A percentile compares a stretch with the other conserved stretches of the same genome.
Conservation (phyloP, 441 rosid genomes). For the Aleurites moluccanus region DNA sequence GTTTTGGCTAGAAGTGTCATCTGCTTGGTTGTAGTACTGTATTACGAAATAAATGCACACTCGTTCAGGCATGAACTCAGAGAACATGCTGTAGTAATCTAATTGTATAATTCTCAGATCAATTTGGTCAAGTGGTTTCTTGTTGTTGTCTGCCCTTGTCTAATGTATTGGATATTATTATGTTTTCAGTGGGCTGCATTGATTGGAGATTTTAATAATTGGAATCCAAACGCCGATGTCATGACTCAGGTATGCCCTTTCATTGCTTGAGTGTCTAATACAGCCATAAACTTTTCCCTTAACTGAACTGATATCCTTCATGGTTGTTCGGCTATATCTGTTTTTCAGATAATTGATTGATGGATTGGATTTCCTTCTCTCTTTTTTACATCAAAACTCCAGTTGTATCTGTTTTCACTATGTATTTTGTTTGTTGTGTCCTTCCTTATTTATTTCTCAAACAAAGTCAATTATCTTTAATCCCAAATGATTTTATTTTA, state of each 20-base stretch:
- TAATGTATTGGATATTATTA: constrained; percentile 19
- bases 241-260: constrained; percentile 69
- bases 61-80: not conserved
- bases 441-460: not conserved
- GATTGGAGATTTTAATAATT: constrained; percentile 95
- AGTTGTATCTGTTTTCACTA: not conserved
- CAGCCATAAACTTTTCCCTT: not conserved
- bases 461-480: not conserved
- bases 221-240: constrained; percentile 86
- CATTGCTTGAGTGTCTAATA: not conserved
- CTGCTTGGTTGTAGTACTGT: not conserved
- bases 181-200: constrained; percentile 81
- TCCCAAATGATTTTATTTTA: not conserved
- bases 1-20: constrained; percentile 17
- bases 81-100: not conserved
- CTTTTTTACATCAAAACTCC: not conserved
- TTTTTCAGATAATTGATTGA: not conserved
- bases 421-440: not conserved
- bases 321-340: not conserved
- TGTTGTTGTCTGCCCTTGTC: not conserved
- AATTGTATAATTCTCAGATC: not conserved
- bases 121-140: not conserved
- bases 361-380: not conserved
- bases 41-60: not conserved
- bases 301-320: not conserved